phyloP scores from a whole-genome alignment of 176 grass and related monocot species.

The Chrysopogon serrulatus region DNA sequence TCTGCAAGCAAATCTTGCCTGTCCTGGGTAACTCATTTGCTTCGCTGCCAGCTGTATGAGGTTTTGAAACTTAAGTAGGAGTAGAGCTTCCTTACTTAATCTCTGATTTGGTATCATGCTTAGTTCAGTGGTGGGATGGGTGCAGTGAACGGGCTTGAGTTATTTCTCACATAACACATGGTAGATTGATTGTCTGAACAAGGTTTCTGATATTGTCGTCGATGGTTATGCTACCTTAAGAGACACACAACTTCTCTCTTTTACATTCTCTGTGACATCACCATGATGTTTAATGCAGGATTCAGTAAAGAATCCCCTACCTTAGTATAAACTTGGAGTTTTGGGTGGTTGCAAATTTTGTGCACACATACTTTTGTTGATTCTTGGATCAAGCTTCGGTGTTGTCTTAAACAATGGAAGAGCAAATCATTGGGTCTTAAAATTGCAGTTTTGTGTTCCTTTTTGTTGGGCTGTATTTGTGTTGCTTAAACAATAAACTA shows the following conservation, averaged over 20 bases:
- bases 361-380: neutral
- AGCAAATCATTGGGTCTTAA: neutral
- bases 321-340: neutral
- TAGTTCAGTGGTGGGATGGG: neutral
- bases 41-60: neutral
- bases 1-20: slow-evolving; percentile 88
- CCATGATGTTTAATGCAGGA: neutral
- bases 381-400: neutral
- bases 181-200: neutral
- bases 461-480: neutral
- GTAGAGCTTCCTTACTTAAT: neutral
- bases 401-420: neutral
- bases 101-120: neutral
- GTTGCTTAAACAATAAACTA: neutral
- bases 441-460: neutral
- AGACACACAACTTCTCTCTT: neutral
- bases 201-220: neutral
- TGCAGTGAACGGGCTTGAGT: neutral
- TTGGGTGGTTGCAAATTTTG: neutral
- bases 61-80: neutral
- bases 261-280: neutral
- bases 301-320: neutral
- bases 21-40: slow-evolving; percentile 53
- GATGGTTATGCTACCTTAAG: neutral
- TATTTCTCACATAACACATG: neutral